phyloP scores from a whole-genome alignment of 257 asterid species.

The Solanum lignicaule region DNA sequence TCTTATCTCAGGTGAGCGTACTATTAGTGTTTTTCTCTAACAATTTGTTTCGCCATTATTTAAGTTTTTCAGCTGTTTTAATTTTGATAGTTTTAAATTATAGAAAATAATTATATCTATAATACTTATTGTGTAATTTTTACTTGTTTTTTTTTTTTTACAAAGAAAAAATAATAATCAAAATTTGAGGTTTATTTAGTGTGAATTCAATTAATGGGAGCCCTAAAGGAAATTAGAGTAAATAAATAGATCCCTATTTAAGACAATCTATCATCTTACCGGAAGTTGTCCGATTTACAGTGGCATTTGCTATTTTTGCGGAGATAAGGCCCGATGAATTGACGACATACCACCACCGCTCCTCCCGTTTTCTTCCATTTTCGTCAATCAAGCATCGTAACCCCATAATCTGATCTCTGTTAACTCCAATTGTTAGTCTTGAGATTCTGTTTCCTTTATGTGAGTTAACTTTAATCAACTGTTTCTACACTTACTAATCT shows the following conservation, averaged over 20 bases:
- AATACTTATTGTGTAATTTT: neutral
- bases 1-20: neutral
- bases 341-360: neutral
- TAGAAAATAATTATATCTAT: neutral
- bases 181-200: neutral
- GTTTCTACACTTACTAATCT: neutral
- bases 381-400: neutral
- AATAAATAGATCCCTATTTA: neutral
- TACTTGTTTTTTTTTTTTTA: neutral
- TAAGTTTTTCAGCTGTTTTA: neutral
- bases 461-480: neutral
- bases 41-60: neutral
- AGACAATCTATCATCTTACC: neutral
- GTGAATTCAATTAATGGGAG: neutral
- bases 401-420: neutral
- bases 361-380: neutral
- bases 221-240: neutral
- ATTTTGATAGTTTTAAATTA: neutral
- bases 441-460: neutral
- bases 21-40: neutral
- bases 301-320: neutral
- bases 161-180: neutral
- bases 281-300: neutral
- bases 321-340: neutral
- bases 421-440: neutral